These are phyloP conservation scores for Pleurotus giganteus DNA, from an alignment of 768 basidiomycete genomes.

Conservation along the genomic window DNA sequence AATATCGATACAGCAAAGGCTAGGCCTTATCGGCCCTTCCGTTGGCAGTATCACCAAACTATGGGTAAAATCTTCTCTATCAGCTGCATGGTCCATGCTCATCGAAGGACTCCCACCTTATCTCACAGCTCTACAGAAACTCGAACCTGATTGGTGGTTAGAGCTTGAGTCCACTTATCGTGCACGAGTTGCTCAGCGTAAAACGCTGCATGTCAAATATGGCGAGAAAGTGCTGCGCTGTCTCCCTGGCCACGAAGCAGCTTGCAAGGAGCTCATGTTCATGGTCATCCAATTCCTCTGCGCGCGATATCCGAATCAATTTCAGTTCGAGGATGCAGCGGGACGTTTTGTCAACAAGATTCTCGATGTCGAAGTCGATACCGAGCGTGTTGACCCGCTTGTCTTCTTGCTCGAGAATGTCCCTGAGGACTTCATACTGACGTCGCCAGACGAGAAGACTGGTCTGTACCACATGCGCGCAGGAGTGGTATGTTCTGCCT, in stretches of 20 bases:
- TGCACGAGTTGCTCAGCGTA: conserved; percentile 40
- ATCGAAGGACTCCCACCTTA: not conserved
- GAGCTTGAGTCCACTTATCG: conserved; percentile 53
- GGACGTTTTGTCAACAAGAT: conserved; percentile 43
- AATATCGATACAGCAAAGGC: conserved; percentile 40
- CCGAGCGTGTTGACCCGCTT: conserved; percentile 30
- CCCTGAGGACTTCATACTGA: conserved; percentile 51
- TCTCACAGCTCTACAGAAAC: conserved; percentile 37
- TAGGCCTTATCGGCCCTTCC: conserved; percentile 54
- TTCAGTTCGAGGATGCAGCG: conserved; percentile 32
- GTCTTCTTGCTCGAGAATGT: conserved; percentile 46
- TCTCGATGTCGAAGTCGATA: conserved; percentile 30
- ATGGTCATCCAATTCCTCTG: conserved; percentile 58
- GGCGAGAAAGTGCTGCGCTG: conserved; percentile 41
- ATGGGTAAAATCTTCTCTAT: conserved; percentile 40
- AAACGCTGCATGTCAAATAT: conserved; percentile 33
- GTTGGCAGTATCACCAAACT: conserved; percentile 56
- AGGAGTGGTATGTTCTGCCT: conserved; percentile 42
- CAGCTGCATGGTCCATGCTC: not conserved
- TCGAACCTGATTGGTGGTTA: conserved; percentile 57
- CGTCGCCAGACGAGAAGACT: conserved; percentile 36
- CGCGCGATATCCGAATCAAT: conserved; percentile 53
- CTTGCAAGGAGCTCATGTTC: conserved; percentile 51
- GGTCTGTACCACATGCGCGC: conserved; percentile 45
- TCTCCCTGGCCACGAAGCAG: conserved; percentile 46